These are phyloP conservation scores for Solanum sejunctum DNA, from an alignment of 257 asterid genomes.

Conservation along the genomic window DNA sequence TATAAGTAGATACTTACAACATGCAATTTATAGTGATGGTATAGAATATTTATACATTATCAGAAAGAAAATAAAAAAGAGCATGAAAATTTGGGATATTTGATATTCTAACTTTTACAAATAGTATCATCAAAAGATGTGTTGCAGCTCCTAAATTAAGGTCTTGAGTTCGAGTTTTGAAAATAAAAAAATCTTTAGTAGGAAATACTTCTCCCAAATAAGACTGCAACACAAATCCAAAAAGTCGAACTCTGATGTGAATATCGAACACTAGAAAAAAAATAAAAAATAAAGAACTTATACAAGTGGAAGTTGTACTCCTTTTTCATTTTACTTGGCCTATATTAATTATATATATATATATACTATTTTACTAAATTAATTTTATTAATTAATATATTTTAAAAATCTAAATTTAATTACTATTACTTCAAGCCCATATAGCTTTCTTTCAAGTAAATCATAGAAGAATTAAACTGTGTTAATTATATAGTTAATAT, in stretches of 20 bases:
- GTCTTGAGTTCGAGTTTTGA: too few relatives aligned
- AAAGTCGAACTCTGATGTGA: too few relatives aligned
- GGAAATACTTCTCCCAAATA: too few relatives aligned
- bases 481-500: not conserved
- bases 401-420: too few relatives aligned
- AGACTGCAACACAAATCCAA: too few relatives aligned
- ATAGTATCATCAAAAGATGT: too few relatives aligned
- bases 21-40: not conserved
- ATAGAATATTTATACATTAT: not conserved
- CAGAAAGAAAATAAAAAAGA: not conserved
- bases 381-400: too few relatives aligned
- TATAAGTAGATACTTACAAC: not conserved
- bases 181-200: too few relatives aligned
- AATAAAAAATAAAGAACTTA: not conserved
- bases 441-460: not conserved
- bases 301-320: not conserved
- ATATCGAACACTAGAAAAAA: too few relatives aligned
- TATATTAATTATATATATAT: not conserved
- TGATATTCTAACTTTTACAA: not conserved
- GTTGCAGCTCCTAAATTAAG: too few relatives aligned
- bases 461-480: not conserved
- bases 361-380: too few relatives aligned
- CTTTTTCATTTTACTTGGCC: not conserved
- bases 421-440: not conserved
- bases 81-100: not conserved